phyloP scores from a whole-genome alignment of 768 basidiomycete genomes.

The Mycena venus region DNA sequence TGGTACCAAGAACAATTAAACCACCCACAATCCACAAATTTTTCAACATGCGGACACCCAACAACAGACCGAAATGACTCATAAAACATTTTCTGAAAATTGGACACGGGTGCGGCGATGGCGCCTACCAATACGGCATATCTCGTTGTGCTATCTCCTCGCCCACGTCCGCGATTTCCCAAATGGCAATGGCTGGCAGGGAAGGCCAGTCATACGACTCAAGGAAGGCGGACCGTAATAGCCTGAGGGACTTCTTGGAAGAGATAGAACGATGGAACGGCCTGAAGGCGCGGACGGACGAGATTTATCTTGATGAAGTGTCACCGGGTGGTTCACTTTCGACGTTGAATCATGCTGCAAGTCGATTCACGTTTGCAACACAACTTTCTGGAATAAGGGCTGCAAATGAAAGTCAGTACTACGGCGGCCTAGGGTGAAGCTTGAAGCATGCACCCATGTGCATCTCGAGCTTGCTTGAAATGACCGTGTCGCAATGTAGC shows the following conservation, averaged over 20 bases:
- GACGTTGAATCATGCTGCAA: background rate
- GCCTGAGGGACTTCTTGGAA: conserved; percentile 2
- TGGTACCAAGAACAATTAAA: no score
- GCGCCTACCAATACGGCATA: no score
- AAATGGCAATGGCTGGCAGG: background rate
- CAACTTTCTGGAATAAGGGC: background rate
- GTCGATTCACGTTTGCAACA: background rate
- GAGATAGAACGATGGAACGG: background rate
- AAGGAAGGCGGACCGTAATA: background rate
- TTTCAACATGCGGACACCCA: background rate
- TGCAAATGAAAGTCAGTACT: background rate
- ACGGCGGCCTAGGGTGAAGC: background rate
- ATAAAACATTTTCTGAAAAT: background rate
- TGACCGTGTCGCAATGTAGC: background rate
- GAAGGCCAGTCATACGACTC: conserved; percentile 10
- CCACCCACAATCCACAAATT: no score
- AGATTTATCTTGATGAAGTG: conserved; percentile 5
- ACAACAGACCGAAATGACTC: background rate
- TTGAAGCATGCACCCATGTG: background rate
- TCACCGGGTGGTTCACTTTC: background rate
- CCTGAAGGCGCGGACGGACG: background rate
- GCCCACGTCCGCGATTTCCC: no score
- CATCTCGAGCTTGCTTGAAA: conserved; percentile 6
- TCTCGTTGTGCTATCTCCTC: no score
- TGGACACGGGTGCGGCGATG: no score